Conservation (phyloP, 768 basidiomycete species). For the Gymnopilus dilepis region DNA sequence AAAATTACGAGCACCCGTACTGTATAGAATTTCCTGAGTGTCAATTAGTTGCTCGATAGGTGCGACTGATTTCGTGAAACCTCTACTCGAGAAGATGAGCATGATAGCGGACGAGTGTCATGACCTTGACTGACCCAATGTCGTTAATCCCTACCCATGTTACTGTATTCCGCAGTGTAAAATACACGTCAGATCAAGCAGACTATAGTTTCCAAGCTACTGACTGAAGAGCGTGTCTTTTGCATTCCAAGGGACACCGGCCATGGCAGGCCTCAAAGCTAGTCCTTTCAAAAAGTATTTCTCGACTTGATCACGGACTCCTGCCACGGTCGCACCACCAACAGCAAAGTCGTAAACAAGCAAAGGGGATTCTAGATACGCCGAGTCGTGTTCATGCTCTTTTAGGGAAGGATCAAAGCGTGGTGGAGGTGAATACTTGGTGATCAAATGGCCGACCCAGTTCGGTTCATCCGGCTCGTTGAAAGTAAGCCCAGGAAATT, state of each 20-base stretch:
- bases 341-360: conserved; percentile 63
- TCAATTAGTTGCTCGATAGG: conserved; percentile 43
- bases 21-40: conserved; percentile 53
- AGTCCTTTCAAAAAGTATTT: conserved; percentile 43
- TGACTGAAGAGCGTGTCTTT: conserved; percentile 53
- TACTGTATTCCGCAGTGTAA: conserved; percentile 37
- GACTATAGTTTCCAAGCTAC: conserved; percentile 11
- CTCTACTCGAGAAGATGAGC: conserved; percentile 13
- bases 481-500: conserved; percentile 55
- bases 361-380: conserved; percentile 38
- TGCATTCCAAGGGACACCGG: conserved; percentile 9
- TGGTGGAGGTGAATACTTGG: conserved; percentile 42
- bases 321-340: conserved; percentile 52
- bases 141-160: conserved; percentile 75
- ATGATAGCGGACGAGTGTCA: background rate
- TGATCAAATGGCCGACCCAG: conserved; percentile 65
- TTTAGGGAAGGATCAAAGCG: conserved; percentile 32
- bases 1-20: conserved; percentile 56
- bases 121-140: conserved; percentile 32
- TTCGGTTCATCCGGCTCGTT: conserved; percentile 53
- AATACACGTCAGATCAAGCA: background rate
- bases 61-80: conserved; percentile 22
- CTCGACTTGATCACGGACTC: conserved; percentile 45
- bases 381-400: conserved; percentile 30
- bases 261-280: conserved; percentile 39